phyloP scores from a whole-genome alignment of 1,139 yeast species.

The Saccharomycopsis phalli region DNA sequence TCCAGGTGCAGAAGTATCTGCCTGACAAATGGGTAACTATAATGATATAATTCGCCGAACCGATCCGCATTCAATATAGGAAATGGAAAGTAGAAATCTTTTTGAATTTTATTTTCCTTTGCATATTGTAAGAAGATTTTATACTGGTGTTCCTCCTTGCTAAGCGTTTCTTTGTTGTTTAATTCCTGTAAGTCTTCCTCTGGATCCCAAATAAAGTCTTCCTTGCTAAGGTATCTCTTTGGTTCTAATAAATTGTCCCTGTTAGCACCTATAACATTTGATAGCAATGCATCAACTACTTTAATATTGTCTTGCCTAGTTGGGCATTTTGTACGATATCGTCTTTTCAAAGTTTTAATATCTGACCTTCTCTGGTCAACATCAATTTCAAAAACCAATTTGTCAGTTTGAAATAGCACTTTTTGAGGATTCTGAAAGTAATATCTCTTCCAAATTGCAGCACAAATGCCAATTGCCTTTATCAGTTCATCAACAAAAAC shows the following conservation, averaged over 20 bases:
- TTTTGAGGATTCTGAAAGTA: conserved; percentile 23
- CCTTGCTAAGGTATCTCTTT: conserved; percentile 3
- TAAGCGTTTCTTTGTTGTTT: not conserved
- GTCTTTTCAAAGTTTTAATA: conserved; percentile 18
- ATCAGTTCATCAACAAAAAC: conserved; percentile 23
- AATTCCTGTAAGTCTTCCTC: conserved; percentile 11
- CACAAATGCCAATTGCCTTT: conserved; percentile 24
- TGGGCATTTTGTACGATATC: conserved; percentile 1
- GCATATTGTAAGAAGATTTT: conserved; percentile 24
- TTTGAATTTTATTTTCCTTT: conserved; percentile 20
- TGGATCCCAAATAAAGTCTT: conserved; percentile 17
- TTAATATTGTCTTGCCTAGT: conserved; percentile 14
- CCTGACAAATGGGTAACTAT: conserved; percentile 40
- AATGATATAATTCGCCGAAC: conserved; percentile 33
- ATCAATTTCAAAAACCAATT: conserved; percentile 24
- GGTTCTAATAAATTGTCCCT: conserved; percentile 5
- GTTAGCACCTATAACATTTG: conserved; percentile 4
- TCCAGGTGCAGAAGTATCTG: conserved; percentile 34
- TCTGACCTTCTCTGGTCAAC: conserved; percentile 21
- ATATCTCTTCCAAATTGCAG: conserved; percentile 25
- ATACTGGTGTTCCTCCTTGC: conserved; percentile 22
- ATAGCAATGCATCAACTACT: conserved; percentile 20
- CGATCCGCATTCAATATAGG: conserved; percentile 38
- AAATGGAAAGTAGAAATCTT: conserved; percentile 33
- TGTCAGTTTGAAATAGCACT: conserved; percentile 24